A percentile compares a stretch with the other conserved stretches of the same genome.
Evolutionary conservation across 495 filamentous ascomycete genomes (phyloP).

Genomic region (Annulohypoxylon maeteangense): DNA sequence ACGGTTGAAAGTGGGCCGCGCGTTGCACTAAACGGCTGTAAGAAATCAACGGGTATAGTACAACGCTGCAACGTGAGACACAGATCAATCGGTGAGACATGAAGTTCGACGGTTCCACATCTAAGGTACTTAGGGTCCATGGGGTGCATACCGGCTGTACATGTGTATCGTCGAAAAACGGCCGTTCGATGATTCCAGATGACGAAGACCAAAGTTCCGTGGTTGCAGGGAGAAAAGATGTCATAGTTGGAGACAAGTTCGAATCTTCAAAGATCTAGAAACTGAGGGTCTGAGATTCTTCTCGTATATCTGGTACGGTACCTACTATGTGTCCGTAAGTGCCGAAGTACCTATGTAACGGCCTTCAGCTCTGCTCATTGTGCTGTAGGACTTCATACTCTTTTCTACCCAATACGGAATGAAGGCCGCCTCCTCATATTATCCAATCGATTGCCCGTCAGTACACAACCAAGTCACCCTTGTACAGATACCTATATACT

Average conservation of each 20-base stretch:
- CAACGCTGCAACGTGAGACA: constrained; percentile 1
- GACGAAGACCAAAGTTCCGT: not conserved
- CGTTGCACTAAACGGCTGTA: not conserved
- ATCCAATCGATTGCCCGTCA: not conserved
- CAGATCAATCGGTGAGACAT: not conserved
- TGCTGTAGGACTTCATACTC: not conserved
- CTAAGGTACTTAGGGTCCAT: not conserved
- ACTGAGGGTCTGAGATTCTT: not conserved
- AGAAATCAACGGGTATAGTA: not conserved
- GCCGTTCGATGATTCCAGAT: not conserved
- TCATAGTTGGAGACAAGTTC: not conserved
- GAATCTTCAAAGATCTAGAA: not conserved
- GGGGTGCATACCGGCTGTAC: constrained; percentile 17
- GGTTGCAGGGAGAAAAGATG: not conserved
- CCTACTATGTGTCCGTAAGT: not conserved
- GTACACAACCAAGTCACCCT: not conserved
- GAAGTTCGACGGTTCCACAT: not conserved
- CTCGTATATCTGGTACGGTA: too few species aligned
- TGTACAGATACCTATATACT: not conserved
- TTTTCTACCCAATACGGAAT: not conserved
- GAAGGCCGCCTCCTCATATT: too few species aligned
- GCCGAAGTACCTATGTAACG: not conserved
- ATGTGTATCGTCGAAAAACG: not conserved
- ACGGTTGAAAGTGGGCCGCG: not conserved
- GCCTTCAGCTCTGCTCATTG: not conserved